Conservation (phyloP, 2,329 filamentous ascomycete species). For the Diaporthe vexans region DNA sequence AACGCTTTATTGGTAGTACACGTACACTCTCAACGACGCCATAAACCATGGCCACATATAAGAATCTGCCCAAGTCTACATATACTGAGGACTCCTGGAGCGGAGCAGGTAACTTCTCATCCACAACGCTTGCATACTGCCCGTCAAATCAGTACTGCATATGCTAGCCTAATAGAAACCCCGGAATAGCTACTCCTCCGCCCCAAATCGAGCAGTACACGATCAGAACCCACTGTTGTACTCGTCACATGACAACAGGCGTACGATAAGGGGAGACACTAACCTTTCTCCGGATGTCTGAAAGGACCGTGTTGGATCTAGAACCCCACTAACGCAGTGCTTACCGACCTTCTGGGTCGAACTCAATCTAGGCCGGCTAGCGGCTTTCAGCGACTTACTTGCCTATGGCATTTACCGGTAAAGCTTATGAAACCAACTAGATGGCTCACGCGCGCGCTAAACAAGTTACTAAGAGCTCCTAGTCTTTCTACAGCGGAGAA, state of each 20-base stretch:
- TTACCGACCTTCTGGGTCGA: slow-evolving; percentile 14
- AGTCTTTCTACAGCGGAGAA: slow-evolving; percentile 17
- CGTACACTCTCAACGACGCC: background rate
- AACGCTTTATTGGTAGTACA: background rate
- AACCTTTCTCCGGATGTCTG: too few species aligned
- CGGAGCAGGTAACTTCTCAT: background rate
- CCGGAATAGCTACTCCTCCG: too few species aligned
- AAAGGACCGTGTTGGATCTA: too few species aligned
- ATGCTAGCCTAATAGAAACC: too few species aligned
- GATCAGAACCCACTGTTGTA: too few species aligned
- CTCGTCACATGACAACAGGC: too few species aligned
- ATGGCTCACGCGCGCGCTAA: slow-evolving; percentile 21
- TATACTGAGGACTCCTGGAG: too few species aligned
- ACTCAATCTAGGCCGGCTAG: slow-evolving; percentile 5
- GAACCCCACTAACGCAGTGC: background rate
- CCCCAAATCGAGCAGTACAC: too few species aligned
- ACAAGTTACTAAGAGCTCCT: background rate
- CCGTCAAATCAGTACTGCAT: too few species aligned
- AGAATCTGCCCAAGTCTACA: background rate
- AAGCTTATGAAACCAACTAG: slow-evolving; percentile 3
- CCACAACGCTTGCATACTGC: too few species aligned
- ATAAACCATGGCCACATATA: too few species aligned
- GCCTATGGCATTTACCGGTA: background rate
- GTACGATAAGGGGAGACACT: too few species aligned
- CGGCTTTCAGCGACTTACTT: background rate